phyloP scores from a whole-genome alignment of 495 filamentous ascomycete species.

The Podospora bellae-mahoneyi region DNA sequence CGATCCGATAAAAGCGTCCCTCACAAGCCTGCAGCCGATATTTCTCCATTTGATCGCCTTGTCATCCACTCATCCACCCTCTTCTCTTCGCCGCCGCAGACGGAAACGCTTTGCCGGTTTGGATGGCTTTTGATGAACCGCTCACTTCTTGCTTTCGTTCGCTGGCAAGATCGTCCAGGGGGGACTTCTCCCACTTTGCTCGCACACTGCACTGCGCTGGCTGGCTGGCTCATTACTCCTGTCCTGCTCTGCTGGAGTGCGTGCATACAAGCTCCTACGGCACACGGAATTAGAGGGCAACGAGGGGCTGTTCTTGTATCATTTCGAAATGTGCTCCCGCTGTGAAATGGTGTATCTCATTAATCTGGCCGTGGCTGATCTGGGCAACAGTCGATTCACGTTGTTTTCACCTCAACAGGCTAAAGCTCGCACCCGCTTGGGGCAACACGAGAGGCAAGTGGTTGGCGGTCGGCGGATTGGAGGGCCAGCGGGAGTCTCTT shows the following conservation, averaged over 20 bases:
- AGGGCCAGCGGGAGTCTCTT: not conserved
- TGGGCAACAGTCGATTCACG: not conserved
- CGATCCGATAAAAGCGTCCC: not conserved
- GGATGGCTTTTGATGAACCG: not conserved
- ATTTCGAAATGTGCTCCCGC: not conserved
- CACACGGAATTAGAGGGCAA: not conserved
- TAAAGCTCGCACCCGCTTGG: not conserved
- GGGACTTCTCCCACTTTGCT: too few species aligned
- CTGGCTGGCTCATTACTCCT: not conserved
- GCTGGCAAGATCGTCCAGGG: not conserved
- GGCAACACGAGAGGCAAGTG: not conserved
- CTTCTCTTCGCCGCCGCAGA: not conserved
- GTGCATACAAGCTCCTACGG: not conserved
- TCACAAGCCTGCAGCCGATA: not conserved
- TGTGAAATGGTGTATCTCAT: not conserved
- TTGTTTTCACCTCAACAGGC: not conserved
- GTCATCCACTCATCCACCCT: too few species aligned
- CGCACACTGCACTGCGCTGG: too few species aligned
- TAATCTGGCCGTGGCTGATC: not conserved
- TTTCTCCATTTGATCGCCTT: not conserved
- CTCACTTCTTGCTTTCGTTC: not conserved
- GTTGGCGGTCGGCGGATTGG: not conserved
- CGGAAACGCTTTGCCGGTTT: not conserved
- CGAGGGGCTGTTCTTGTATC: not conserved
- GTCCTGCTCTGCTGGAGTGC: not conserved